These are phyloP conservation scores for Astragalus membranaceus DNA, from an alignment of 306 rosid species.

Conservation along the genomic window DNA sequence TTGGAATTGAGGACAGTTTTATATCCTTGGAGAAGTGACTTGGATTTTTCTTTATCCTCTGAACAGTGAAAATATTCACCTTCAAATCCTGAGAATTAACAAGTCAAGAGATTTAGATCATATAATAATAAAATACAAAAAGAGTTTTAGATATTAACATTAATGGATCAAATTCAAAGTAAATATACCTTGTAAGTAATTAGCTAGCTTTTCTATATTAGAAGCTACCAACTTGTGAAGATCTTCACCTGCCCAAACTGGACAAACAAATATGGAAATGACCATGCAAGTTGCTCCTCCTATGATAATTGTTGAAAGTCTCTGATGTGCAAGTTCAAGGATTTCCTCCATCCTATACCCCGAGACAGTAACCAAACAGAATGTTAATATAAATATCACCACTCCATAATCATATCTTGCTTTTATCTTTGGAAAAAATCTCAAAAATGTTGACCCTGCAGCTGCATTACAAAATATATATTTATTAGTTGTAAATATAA, in stretches of 20 bases:
- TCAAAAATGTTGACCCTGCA: constrained; percentile 53
- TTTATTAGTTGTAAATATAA: too few species aligned
- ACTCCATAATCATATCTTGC: constrained; percentile 85
- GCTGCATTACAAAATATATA: constrained; percentile 36
- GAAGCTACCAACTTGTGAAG: constrained; percentile 71
- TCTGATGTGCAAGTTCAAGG: constrained; percentile 52
- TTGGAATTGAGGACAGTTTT: constrained; percentile 68
- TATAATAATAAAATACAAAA: too few species aligned
- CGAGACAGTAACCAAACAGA: constrained; percentile 71
- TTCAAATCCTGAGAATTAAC: constrained; percentile 49
- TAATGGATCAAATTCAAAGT: background rate
- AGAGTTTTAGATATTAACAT: background rate
- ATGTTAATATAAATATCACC: constrained; percentile 75
- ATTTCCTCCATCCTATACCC: constrained; percentile 51
- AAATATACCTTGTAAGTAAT: constrained; percentile 51
- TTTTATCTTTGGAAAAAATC: constrained; percentile 72
- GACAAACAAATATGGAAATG: constrained; percentile 52
- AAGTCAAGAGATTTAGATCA: too few species aligned
- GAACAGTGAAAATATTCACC: constrained; percentile 43
- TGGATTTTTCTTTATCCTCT: constrained; percentile 32
- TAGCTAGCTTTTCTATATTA: constrained; percentile 67
- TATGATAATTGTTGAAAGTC: constrained; percentile 53
- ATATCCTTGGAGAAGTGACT: constrained; percentile 48
- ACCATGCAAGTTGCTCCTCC: constrained; percentile 69
- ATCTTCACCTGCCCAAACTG: constrained; percentile 93